Conservation (phyloP, 2,329 filamentous ascomycete species). For the Botrytis fabae region DNA sequence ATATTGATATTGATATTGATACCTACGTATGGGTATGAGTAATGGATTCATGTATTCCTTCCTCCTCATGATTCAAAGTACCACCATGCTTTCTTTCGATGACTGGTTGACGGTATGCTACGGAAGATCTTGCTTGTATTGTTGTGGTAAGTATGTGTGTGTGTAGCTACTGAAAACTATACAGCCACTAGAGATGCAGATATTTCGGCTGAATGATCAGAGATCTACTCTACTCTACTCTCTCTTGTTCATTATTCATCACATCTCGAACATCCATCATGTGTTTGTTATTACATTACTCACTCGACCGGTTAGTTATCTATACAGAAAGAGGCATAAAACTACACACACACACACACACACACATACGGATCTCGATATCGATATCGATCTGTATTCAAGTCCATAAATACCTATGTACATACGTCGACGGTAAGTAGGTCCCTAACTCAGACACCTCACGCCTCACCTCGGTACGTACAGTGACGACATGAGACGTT, state of each 20-base stretch:
- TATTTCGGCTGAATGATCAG: neutral
- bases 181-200: neutral
- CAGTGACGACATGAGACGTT: slow-evolving; percentile 12
- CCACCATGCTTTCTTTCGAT: neutral
- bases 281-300: neutral
- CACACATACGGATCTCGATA: neutral
- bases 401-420: no score
- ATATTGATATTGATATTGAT: no score
- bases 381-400: neutral
- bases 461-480: neutral
- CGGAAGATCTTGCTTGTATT: neutral
- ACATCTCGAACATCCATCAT: neutral
- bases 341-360: no score
- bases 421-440: neutral
- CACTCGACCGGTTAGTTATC: neutral
- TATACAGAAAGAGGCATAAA: neutral
- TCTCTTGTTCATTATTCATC: neutral
- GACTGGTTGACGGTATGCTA: neutral
- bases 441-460: neutral
- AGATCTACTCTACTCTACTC: neutral
- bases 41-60: neutral
- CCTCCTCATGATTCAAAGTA: neutral
- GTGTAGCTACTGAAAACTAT: neutral
- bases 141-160: neutral
- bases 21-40: neutral